Conservation (phyloP, 305 asterid species). For the Petunia hybrid region DNA sequence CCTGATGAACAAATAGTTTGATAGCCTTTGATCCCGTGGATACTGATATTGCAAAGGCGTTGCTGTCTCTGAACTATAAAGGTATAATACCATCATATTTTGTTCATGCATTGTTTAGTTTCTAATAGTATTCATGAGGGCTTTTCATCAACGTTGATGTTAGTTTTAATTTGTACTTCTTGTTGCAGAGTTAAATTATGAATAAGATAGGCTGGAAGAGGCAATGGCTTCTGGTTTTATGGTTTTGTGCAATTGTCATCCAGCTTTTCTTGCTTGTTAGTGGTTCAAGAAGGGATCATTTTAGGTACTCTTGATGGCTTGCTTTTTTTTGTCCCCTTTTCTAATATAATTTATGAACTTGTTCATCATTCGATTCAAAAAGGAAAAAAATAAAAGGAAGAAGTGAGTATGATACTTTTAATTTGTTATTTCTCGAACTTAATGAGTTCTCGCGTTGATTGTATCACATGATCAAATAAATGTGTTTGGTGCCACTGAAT, state of each 20-base stretch:
- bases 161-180: neutral
- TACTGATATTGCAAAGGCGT: too few relatives aligned
- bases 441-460: neutral
- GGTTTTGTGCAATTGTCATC: slow-evolving; percentile 7
- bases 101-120: neutral
- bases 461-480: neutral
- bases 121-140: neutral
- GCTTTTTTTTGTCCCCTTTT: neutral
- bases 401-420: too few relatives aligned
- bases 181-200: slow-evolving; percentile 6
- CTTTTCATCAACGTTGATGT: neutral
- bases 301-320: slow-evolving; percentile 12
- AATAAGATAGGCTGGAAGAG: neutral
- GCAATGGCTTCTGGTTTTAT: neutral
- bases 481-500: too few relatives aligned
- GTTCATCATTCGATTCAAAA: neutral
- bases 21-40: too few relatives aligned
- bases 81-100: neutral
- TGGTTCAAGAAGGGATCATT: slow-evolving; percentile 17
- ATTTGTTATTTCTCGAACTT: slow-evolving; percentile 1
- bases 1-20: too few relatives aligned
- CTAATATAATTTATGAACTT: neutral
- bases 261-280: slow-evolving; percentile 29
- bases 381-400: neutral
- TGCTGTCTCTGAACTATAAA: too few relatives aligned